phyloP scores from a whole-genome alignment of 139 green algal species.

The Chlamydomonas schloesseri region DNA sequence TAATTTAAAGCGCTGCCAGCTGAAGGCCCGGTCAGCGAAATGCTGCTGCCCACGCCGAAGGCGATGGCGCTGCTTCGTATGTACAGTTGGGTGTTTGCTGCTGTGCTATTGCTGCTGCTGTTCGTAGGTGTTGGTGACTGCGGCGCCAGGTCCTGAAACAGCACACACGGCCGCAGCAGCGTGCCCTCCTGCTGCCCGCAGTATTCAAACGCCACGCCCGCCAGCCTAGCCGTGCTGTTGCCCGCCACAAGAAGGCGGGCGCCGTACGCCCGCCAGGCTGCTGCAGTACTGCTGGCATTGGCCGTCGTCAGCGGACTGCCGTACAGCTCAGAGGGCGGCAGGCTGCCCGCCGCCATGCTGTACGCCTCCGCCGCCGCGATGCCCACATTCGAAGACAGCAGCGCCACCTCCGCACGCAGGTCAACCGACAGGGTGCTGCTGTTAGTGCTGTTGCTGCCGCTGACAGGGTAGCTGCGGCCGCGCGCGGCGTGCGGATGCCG shows the following conservation, averaged over 20 bases:
- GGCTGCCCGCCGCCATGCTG: background rate
- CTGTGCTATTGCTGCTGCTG: no score
- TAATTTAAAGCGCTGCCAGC: background rate
- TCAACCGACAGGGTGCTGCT: background rate
- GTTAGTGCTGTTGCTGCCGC: background rate
- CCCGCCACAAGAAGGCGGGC: slow-evolving; percentile 9
- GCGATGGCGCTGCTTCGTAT: no score
- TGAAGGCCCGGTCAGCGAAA: background rate
- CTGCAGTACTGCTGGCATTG: background rate
- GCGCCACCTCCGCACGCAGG: slow-evolving; percentile 45
- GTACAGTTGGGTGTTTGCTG: no score
- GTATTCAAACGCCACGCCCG: slow-evolving; percentile 1
- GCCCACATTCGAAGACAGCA: slow-evolving; percentile 55
- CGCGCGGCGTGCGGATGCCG: slow-evolving; percentile 28
- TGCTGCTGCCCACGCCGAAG: background rate
- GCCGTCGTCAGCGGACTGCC: background rate
- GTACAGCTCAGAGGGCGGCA: background rate
- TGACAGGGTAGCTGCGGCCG: background rate
- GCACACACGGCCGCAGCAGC: slow-evolving; percentile 10
- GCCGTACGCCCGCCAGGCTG: background rate
- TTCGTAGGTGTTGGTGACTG: background rate
- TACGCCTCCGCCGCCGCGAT: slow-evolving; percentile 28
- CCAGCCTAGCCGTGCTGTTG: background rate
- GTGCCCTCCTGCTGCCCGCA: slow-evolving; percentile 30
- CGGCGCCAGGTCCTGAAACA: background rate